Evolutionary conservation across 2,329 filamentous ascomycete genomes (phyloP).

Genomic region (Beauveria scarabaeidicola): DNA sequence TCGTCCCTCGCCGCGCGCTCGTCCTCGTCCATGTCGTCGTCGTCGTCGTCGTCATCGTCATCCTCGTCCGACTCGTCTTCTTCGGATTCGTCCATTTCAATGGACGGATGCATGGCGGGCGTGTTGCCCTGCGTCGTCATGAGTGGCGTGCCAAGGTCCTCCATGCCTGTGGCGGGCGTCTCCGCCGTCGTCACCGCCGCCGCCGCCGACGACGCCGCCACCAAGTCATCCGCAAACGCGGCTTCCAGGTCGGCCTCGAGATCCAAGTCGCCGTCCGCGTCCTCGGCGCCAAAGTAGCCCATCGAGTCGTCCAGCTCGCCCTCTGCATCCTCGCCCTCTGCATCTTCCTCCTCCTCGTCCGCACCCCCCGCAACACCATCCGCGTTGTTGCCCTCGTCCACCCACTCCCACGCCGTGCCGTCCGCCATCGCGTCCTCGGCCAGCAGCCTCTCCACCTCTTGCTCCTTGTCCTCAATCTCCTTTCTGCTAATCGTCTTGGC

Average conservation of each 20-base stretch:
- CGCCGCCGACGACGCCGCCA: conserved; percentile 10
- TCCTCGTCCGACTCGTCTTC: conserved; percentile 33
- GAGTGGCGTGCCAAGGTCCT: conserved; percentile 39
- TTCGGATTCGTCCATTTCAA: conserved; percentile 27
- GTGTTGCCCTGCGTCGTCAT: conserved; percentile 34
- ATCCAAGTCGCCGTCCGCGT: conserved; percentile 35
- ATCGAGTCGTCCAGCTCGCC: conserved; percentile 37
- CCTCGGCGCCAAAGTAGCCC: conserved; percentile 29
- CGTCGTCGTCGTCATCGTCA: conserved; percentile 39
- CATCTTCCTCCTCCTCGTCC: conserved; percentile 51
- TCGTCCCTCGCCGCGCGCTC: conserved; percentile 41
- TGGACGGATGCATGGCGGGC: conserved; percentile 37
- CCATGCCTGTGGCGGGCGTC: conserved; percentile 34
- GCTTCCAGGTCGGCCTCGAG: conserved; percentile 49
- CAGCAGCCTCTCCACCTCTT: conserved; percentile 66
- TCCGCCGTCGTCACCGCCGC: conserved; percentile 16
- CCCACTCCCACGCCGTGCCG: conserved; percentile 55
- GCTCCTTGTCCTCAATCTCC: conserved; percentile 78
- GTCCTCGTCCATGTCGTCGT: conserved; percentile 47
- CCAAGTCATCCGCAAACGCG: conserved; percentile 36
- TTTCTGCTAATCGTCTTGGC: conserved; percentile 74
- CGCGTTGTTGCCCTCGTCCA: conserved; percentile 43
- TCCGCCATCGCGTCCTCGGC: conserved; percentile 56
- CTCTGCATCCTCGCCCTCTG: conserved; percentile 38
- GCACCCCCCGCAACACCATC: conserved; percentile 40